Conservation (phyloP, 257 asterid species). For the Fraxinus cuspidata region DNA sequence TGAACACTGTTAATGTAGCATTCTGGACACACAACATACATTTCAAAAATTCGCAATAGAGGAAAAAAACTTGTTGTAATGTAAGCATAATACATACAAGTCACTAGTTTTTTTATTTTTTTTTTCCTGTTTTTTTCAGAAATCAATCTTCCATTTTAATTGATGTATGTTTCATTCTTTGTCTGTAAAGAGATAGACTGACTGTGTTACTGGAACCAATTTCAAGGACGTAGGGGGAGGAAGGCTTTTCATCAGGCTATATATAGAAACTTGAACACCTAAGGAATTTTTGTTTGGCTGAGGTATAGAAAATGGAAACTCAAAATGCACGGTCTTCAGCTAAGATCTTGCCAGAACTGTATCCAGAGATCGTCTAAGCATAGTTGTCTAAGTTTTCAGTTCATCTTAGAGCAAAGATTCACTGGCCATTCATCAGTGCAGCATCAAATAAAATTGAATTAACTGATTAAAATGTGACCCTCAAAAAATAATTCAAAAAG, state of each 20-base stretch:
- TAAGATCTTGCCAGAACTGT: not conserved
- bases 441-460: constrained; percentile 9
- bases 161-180: not conserved
- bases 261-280: not conserved
- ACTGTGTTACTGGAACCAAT: not conserved
- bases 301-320: not conserved
- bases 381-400: not conserved
- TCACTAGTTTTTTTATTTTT: not conserved
- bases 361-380: not conserved
- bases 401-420: not conserved
- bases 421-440: not conserved
- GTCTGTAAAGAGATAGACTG: not conserved
- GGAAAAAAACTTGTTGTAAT: not conserved
- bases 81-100: not conserved
- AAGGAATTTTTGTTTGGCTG: not conserved
- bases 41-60: not conserved
- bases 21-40: not conserved
- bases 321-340: not conserved
- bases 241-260: not conserved
- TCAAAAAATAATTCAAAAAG: not conserved
- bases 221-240: not conserved
- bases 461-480: constrained; percentile 5
- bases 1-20: not conserved
- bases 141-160: not conserved
- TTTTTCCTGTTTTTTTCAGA: not conserved